Percentiles rank a stretch among this genome's conserved stretches.
These are phyloP conservation scores for Fusarium armeniacum DNA, from an alignment of 2,329 filamentous ascomycete genomes.

Conservation along the genomic window DNA sequence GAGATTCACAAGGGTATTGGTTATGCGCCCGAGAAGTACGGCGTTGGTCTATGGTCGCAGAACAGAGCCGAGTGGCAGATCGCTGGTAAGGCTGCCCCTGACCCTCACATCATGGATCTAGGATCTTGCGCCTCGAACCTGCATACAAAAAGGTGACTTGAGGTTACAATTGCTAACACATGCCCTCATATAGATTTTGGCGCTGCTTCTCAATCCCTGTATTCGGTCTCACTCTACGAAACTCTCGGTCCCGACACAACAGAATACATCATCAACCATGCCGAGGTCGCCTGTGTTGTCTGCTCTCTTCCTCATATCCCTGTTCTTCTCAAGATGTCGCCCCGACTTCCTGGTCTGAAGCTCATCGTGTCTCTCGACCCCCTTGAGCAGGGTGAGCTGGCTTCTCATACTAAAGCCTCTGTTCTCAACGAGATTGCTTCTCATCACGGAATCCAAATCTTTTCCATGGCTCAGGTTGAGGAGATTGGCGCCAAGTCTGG, in stretches of 20 bases:
- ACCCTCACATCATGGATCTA: slow-evolving; percentile 11
- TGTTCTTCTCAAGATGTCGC: slow-evolving; percentile 81
- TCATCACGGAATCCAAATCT: slow-evolving; percentile 81
- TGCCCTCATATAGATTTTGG: slow-evolving; percentile 76
- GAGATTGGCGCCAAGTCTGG: slow-evolving; percentile 79
- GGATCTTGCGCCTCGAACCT: slow-evolving; percentile 16
- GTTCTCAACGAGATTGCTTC: slow-evolving; percentile 82
- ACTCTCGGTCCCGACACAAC: slow-evolving; percentile 91
- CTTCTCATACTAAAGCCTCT: slow-evolving; percentile 82
- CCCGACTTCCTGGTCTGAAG: slow-evolving; percentile 85
- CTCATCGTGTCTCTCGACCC: slow-evolving; percentile 89
- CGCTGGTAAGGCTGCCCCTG: slow-evolving; percentile 64
- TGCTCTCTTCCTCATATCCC: slow-evolving; percentile 86
- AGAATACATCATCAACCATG: slow-evolving; percentile 96
- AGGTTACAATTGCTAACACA: slow-evolving; percentile 30
- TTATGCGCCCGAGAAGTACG: slow-evolving; percentile 73
- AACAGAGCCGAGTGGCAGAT: slow-evolving; percentile 92
- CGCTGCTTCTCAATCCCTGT: slow-evolving; percentile 88
- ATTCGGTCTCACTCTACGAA: slow-evolving; percentile 94
- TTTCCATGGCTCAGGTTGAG: slow-evolving; percentile 86
- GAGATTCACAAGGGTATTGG: slow-evolving; percentile 83
- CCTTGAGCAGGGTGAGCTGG: slow-evolving; percentile 81
- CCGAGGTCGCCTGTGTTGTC: slow-evolving; percentile 79
- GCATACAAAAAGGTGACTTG: slow-evolving; percentile 9
- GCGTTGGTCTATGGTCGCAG: slow-evolving; percentile 87